Evolutionary conservation across 2,329 filamentous ascomycete genomes (phyloP), one percentile per base, ranked within the genome.

Genomic region (Epichloe hybrida): DNA sequence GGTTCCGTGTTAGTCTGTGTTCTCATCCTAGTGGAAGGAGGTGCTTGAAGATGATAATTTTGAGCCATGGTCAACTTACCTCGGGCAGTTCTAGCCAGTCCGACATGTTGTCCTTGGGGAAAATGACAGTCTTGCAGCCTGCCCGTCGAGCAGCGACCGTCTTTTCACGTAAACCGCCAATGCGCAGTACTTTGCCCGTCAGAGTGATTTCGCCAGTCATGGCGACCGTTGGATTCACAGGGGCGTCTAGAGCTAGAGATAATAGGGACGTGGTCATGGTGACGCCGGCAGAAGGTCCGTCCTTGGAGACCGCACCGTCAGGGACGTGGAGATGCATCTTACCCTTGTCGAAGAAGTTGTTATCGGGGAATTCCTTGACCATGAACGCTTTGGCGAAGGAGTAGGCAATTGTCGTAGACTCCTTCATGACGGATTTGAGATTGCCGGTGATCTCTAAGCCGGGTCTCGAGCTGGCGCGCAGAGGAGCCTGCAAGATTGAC

Each of bases 191-290:
- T 71, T 98, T 98, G 50, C 93, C 93, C 1, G 93, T 98, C 49
- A 98, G 82, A 1, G 94, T 98, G 56, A 98, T 74, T 69, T 98
- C 93, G 56, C 93, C 93, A 1, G 93, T 98, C 93, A 98, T 98
- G 53, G 94, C 91, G 58, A 97, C 83, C 0, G 87, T 88, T 6
- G 91, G 88, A 62, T 89, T 77, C 47, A 98, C 76, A 15, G 84
- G 77, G 44, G 78, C 77, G 57, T 95, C 81, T 39, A 97, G 72
- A 8, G 88, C 91, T 54, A 98, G 73, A 49, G 86, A 91, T 48
- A 98, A 74, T 60, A 98, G 70, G 52, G 86, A 89, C 6, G 89
- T 95, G n/a, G 93, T 86, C 93, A 98, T 98, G 6, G 93, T 98
- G 62, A 98, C 93, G 64, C 93, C 93, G 20, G 93, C 93, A 46